Evolutionary conservation across 129 eudicot genomes (phyloP).

Genomic region (Flaveria brownii): DNA sequence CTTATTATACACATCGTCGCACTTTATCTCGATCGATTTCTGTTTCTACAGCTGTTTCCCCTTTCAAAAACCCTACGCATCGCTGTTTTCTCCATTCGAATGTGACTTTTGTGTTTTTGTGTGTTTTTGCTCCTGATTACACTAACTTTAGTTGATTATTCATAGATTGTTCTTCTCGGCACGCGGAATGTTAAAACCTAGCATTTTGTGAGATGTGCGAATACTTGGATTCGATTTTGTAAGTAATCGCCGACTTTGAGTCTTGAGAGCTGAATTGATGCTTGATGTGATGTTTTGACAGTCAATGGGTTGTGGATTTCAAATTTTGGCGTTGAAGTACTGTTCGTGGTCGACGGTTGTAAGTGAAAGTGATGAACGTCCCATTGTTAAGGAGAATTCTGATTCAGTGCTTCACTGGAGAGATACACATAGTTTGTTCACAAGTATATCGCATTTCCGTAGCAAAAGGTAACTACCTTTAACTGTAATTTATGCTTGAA

Average conservation of each 20-base stretch:
- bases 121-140: background rate
- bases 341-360: constrained; percentile 19
- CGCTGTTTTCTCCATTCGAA: background rate
- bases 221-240: background rate
- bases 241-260: background rate
- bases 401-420: constrained; percentile 26
- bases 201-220: background rate
- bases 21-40: background rate
- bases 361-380: constrained; percentile 25
- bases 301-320: constrained; percentile 45
- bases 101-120: background rate
- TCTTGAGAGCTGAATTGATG: constrained; percentile 17
- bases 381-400: constrained; percentile 9
- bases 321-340: constrained; percentile 24
- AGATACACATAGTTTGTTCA: constrained; percentile 1
- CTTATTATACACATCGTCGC: background rate
- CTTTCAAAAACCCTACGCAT: background rate
- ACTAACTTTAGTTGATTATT: background rate
- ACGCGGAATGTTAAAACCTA: background rate
- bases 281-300: constrained; percentile 12
- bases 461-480: background rate
- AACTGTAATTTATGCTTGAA: background rate
- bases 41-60: background rate
- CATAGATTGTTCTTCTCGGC: background rate
- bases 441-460: constrained; percentile 4